phyloP scores from a whole-genome alignment of 2,329 filamentous ascomycete genomes.

The Thyridium curvatum region DNA sequence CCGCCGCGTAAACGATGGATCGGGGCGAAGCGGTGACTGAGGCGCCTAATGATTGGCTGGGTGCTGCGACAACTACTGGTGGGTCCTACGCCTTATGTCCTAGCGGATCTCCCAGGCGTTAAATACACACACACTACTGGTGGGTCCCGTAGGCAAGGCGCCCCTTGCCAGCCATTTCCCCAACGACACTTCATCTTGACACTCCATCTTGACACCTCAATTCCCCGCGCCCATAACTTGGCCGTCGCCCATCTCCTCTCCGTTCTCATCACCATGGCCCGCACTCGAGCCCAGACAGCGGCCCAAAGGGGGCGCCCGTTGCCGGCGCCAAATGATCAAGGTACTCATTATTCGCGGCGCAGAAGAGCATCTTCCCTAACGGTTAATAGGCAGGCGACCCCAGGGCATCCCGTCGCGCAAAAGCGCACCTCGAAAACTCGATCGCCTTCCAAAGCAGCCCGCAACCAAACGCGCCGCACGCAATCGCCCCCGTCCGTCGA shows the following conservation, averaged over 20 bases:
- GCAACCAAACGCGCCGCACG: background rate
- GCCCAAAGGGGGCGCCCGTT: background rate
- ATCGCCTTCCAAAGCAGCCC: background rate
- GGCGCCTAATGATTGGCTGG: too few species aligned
- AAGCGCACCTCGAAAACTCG: background rate
- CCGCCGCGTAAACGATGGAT: too few species aligned
- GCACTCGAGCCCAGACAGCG: background rate
- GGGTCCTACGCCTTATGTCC: too few species aligned
- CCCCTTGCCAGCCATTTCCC: background rate
- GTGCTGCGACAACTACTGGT: too few species aligned
- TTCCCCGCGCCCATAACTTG: background rate
- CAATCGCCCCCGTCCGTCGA: background rate
- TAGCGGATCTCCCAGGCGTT: too few species aligned
- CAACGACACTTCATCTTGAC: too few species aligned
- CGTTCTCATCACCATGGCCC: conserved; percentile 1
- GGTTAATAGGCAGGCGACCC: background rate
- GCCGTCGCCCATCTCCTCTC: background rate
- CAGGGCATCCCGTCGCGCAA: background rate
- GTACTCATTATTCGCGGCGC: conserved; percentile 1
- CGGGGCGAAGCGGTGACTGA: too few species aligned
- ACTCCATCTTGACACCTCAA: background rate
- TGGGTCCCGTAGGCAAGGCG: background rate
- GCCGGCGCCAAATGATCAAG: conserved; percentile 1
- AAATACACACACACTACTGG: too few species aligned
- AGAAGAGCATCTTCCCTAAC: background rate